Conservation (phyloP, 2,329 filamentous ascomycete species). For the Arthrobotrys pseudoclavata region DNA sequence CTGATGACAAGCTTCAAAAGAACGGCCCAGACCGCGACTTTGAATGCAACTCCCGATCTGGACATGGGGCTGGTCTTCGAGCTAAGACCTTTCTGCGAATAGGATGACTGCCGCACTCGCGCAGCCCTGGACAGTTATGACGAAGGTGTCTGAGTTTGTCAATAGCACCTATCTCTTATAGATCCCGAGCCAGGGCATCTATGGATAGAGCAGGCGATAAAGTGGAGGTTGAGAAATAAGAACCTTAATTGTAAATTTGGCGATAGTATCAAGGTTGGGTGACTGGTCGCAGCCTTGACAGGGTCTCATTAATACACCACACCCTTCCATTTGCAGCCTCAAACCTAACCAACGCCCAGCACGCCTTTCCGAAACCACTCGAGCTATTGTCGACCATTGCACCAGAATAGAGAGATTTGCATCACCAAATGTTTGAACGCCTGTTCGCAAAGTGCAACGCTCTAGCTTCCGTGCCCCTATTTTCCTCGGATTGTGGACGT, state of each 20-base stretch:
- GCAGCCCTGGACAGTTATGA: constrained; percentile 60
- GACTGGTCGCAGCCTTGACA: constrained; percentile 52
- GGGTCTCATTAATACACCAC: constrained; percentile 25
- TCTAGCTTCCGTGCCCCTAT: constrained; percentile 38
- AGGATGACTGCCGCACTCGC: constrained; percentile 60
- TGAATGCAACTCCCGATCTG: constrained; percentile 51
- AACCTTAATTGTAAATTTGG: constrained; percentile 41
- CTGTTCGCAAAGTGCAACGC: constrained; percentile 24
- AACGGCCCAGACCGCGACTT: constrained; percentile 58
- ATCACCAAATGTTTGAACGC: constrained; percentile 27
- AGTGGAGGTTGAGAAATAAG: constrained; percentile 26
- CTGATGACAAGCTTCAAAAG: constrained; percentile 45
- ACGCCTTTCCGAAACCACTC: constrained; percentile 35
- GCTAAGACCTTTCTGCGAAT: constrained; percentile 56
- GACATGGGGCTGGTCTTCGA: constrained; percentile 54
- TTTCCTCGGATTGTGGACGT: constrained; percentile 15
- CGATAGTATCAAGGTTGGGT: constrained; percentile 53
- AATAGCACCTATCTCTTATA: constrained; percentile 53
- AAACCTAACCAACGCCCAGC: constrained; percentile 37
- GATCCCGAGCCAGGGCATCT: constrained; percentile 53
- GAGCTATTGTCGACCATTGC: constrained; percentile 17
- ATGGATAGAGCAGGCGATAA: constrained; percentile 37
- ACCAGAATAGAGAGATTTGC: constrained; percentile 33
- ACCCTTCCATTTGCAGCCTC: constrained; percentile 55
- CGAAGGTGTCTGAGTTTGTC: constrained; percentile 59